Evolutionary conservation across 1,284 basidiomycete genomes (phyloP).

Genomic region (Cryptococcus neoformans): DNA sequence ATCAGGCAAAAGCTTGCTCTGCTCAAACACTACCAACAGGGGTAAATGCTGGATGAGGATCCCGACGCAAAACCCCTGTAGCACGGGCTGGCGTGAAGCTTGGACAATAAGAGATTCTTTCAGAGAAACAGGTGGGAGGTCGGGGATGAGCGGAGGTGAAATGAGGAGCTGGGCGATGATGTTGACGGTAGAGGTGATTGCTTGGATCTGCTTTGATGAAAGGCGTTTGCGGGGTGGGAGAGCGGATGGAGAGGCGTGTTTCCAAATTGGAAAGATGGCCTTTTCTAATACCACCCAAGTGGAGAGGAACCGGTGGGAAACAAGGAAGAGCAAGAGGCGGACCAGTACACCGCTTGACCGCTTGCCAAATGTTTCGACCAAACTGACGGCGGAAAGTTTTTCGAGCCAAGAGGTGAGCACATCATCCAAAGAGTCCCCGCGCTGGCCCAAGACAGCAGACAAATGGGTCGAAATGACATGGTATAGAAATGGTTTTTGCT

Average conservation of each 20-base stretch:
- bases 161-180: slow-evolving; percentile 38
- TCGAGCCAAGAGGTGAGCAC: slow-evolving; percentile 26
- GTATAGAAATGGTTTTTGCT: slow-evolving; percentile 11
- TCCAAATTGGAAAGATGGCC: slow-evolving; percentile 34
- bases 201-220: slow-evolving; percentile 22
- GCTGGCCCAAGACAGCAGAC: slow-evolving; percentile 22
- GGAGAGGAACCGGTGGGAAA: slow-evolving; percentile 26
- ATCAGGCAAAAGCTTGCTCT: slow-evolving; percentile 18
- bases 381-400: slow-evolving; percentile 5
- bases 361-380: slow-evolving; percentile 24
- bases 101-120: slow-evolving; percentile 36
- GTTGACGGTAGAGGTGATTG: slow-evolving; percentile 30
- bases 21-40: slow-evolving; percentile 35
- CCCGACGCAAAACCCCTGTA: slow-evolving; percentile 28
- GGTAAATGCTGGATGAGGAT: slow-evolving; percentile 40
- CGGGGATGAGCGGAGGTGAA: slow-evolving; percentile 21
- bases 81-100: slow-evolving; percentile 32
- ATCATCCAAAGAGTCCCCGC: slow-evolving; percentile 15
- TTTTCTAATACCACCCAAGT: slow-evolving; percentile 28
- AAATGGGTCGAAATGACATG: slow-evolving; percentile 23
- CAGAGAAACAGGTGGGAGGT: slow-evolving; percentile 33
- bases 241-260: slow-evolving; percentile 23
- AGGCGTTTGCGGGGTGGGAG: slow-evolving; percentile 25
- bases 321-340: slow-evolving; percentile 29
- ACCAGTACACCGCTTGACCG: slow-evolving; percentile 11